Evolutionary conservation across 768 basidiomycete species (phyloP), one percentile per base, ranked within the genome.

Genomic region (Termitomyces sp.): DNA sequence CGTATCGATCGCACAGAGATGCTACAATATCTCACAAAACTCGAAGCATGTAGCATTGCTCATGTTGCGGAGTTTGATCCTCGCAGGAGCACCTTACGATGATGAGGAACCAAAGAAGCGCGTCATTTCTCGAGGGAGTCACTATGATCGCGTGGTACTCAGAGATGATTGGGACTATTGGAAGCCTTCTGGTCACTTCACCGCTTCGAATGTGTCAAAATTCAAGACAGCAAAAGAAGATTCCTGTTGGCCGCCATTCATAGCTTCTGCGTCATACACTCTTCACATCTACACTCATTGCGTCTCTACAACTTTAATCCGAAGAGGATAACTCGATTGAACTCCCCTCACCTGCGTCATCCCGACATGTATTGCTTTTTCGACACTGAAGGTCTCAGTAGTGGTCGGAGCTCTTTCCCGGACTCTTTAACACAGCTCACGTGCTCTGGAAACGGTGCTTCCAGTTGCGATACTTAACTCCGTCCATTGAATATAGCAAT

Each of bases 281-380:
- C 45, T 58, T 32, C 52, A 43, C 37, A 34, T n/a, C 19, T 58
- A 16, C 40, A 52, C 23, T 52, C 56, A 16, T 23, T 57, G 2
- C 12, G 16, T 23, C 27, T 57, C 25, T 42, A 51, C 5, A 10
- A 14, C 34, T 23, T 58, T 16, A 29, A 47, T 23, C 9, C 17
- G 38, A n/a, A 23, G 11, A 25, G 51, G 9, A 52, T 51, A 5
- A 29, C 5, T 12, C 16, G 27, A 32, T 54, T 57, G 10, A 9
- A 16, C 8, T 47, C 48, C 40, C 52, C 38, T 34, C 2, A 5
- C 9, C 14, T 58, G 45, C 40, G n/a, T 6, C 44, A 49, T 37
- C n/a, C n/a, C n/a, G n/a, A n/a, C n/a, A n/a, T n/a, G n/a, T n/a
- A n/a, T n/a, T n/a, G n/a, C n/a, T n/a, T n/a, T n/a, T n/a, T n/a